Base-by-base conservation (phyloP, 768 basidiomycete genomes). In the Sarcodon sp. region DNA sequence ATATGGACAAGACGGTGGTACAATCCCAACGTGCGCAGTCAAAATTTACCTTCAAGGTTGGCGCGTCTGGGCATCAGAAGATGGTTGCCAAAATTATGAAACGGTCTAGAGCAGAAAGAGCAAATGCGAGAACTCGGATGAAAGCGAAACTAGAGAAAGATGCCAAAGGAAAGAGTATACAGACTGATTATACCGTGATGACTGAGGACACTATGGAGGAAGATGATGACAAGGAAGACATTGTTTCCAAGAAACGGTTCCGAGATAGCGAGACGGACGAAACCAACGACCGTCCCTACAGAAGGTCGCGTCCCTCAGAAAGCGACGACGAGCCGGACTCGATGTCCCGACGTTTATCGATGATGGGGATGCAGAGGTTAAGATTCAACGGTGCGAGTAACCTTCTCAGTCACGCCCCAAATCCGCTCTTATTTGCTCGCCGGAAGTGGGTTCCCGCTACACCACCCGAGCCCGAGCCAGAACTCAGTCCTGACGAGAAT, bases 391-490 rank as follows among this genome's bases (percentile, higher is more conserved):
- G 45, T 35, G 51, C 55, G 33, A 33, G 35, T 18, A 41, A 53
- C 41, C 49, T 59, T 44, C 47, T 59, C 34, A 51, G 47, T 44
- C 47, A 53, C 50, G 53, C 58, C 13, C 64, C 64, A 13, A 65
- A 65, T 46, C 64, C 64, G 7, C 57, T 59, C 44, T 55, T 59
- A 4, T 64, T 61, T 45, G 64, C 64, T 31, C 62, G 64, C 46
- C 61, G 61, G 32, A 64, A 59, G 47, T 64, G 63, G 63, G 57
- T 54, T 12, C 52, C 57, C 36, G 44, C 54, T 16, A 51, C 36
- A 36, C 45, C 47, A 3, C 49, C 48, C 18, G 46, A 50, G 8
- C 54, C 41, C 5, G 43, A 50, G 8, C 35, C 49, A 36, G 45
- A 52, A 36, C 51, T 47, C 15, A 52, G 43, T 7, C 48, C 48